Percentiles rank a stretch among this genome's conserved stretches.
phyloP scores from a whole-genome alignment of 1,139 yeast species.

The Pichia sp. region DNA sequence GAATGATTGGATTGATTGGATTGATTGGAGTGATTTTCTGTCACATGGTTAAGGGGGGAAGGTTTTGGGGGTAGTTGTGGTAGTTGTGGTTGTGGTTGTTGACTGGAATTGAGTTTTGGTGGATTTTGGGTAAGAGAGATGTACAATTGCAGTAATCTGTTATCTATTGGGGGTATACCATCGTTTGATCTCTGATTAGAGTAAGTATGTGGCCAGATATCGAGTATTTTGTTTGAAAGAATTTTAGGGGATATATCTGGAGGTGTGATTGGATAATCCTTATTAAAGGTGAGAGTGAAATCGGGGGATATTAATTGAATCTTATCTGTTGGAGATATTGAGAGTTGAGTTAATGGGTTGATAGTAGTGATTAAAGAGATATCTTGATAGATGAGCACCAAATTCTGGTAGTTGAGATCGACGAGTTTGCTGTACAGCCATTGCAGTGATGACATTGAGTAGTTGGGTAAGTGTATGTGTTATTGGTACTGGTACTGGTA shows the following conservation, averaged over 20 bases:
- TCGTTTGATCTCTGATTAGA: conserved; percentile 20
- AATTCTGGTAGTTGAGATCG: not conserved
- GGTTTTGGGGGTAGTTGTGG: conserved; percentile 7
- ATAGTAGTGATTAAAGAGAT: not conserved
- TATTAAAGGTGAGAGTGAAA: conserved; percentile 48
- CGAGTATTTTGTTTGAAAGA: conserved; percentile 43
- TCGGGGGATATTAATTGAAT: conserved; percentile 27
- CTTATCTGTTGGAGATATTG: not conserved
- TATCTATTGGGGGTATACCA: conserved; percentile 18
- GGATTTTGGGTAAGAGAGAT: conserved; percentile 1
- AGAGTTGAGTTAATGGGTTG: not conserved
- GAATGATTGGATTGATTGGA: too few species aligned
- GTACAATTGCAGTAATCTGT: conserved; percentile 31
- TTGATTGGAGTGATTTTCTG: too few species aligned
- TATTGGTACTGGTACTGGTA: too few species aligned
- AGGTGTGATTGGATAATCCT: conserved; percentile 51
- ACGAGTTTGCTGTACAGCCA: not conserved
- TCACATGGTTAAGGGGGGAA: not conserved
- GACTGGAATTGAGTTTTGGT: not conserved
- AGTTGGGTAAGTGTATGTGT: too few species aligned
- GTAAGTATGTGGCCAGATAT: conserved; percentile 42
- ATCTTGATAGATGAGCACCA: conserved; percentile 3
- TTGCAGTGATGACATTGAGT: not conserved
- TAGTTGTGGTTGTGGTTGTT: not conserved
- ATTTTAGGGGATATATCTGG: conserved; percentile 35